Conservation (phyloP, 1,284 basidiomycete species). For the Naganishia sp. region DNA sequence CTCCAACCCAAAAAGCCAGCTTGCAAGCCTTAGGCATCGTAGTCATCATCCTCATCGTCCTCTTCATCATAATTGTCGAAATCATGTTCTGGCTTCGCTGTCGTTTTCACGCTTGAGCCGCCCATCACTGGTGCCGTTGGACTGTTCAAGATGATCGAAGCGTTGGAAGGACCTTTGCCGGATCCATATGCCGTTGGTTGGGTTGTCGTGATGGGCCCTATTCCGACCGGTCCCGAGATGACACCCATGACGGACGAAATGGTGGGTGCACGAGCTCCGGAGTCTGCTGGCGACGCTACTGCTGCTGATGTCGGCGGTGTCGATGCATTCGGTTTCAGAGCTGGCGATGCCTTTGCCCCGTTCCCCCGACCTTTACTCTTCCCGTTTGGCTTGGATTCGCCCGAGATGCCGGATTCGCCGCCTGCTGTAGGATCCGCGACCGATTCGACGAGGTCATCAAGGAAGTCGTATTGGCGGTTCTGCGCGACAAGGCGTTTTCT, state of each 20-base stretch:
- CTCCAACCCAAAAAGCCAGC: not conserved
- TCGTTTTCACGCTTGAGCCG: not conserved
- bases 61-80: conserved; percentile 25
- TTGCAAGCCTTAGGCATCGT: conserved; percentile 8
- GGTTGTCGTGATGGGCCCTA: not conserved
- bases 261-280: conserved; percentile 5
- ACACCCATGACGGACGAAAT: not conserved
- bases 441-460: conserved; percentile 88
- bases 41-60: conserved; percentile 25
- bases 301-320: not conserved
- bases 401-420: conserved; percentile 5
- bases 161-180: conserved; percentile 20
- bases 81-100: not conserved
- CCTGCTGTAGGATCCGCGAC: conserved; percentile 77
- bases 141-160: conserved; percentile 16
- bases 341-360: conserved; percentile 13
- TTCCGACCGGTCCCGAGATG: not conserved
- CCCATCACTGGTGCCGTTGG: conserved; percentile 3
- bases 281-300: not conserved
- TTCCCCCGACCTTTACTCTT: conserved; percentile 14
- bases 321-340: not conserved
- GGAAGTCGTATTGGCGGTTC: conserved; percentile 88
- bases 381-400: conserved; percentile 7
- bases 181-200: conserved; percentile 1
- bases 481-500: conserved; percentile 93